Conservation (phyloP, 352 stramenopile species). For the Phytophthora boehmeriae region DNA sequence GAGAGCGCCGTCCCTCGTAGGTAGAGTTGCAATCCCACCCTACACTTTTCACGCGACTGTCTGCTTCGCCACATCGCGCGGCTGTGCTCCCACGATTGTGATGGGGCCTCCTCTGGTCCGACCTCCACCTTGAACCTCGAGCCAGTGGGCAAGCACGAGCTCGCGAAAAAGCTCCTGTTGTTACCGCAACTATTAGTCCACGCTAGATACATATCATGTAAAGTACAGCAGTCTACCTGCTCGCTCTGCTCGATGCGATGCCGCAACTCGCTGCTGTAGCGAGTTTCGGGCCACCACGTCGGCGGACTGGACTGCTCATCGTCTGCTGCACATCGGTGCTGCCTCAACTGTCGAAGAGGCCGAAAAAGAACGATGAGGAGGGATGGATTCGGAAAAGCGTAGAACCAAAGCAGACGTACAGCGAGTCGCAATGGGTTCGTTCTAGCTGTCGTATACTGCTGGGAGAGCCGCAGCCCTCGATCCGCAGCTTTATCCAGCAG, state of each 20-base stretch:
- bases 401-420: slow-evolving; percentile 26
- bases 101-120: not conserved
- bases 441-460: not conserved
- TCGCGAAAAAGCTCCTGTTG: slow-evolving; percentile 16
- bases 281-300: slow-evolving; percentile 63
- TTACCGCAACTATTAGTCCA: not conserved
- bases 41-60: not conserved
- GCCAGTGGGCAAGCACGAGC: slow-evolving; percentile 5
- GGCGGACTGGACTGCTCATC: slow-evolving; percentile 24
- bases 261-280: slow-evolving; percentile 41
- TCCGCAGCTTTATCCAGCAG: slow-evolving; percentile 54
- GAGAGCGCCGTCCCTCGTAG: not conserved
- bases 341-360: slow-evolving; percentile 24
- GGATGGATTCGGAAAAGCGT: slow-evolving; percentile 8
- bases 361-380: slow-evolving; percentile 14
- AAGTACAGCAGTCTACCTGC: slow-evolving; percentile 3
- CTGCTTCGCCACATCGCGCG: not conserved
- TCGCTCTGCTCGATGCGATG: slow-evolving; percentile 48
- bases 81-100: not conserved
- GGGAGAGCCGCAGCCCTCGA: slow-evolving; percentile 28
- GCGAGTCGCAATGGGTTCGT: slow-evolving; percentile 35
- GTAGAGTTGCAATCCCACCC: too few relatives aligned
- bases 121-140: not conserved
- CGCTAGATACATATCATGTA: not conserved
- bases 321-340: slow-evolving; percentile 34